A percentile compares a stretch with the other conserved stretches of the same genome.
These are phyloP conservation scores for Apophysomyces variabilis DNA, from an alignment of 371 early-diverging fungal species.

Conservation along the genomic window DNA sequence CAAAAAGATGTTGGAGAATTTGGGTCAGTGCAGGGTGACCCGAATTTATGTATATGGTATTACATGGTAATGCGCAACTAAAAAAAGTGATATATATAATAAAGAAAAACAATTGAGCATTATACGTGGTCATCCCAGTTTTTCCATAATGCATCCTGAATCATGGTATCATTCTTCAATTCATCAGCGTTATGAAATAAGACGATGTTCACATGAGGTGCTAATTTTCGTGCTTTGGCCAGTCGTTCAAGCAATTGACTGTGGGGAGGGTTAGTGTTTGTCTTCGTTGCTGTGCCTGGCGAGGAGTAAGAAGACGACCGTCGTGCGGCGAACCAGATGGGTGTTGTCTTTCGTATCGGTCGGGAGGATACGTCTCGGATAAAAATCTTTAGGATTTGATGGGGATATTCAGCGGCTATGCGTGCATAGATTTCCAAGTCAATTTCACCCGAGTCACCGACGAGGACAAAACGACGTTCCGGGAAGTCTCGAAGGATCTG, in stretches of 20 bases:
- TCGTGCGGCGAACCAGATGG: not conserved
- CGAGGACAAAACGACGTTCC: constrained; percentile 79
- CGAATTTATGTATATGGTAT: too few species aligned
- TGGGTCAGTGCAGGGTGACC: too few species aligned
- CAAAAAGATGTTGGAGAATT: too few species aligned
- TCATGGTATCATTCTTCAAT: constrained; percentile 29
- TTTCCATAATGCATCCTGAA: constrained; percentile 39
- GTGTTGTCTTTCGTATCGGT: not conserved
- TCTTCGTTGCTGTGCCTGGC: not conserved
- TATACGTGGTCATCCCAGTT: constrained; percentile 32
- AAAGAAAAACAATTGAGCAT: not conserved
- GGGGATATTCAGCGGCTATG: constrained; percentile 65
- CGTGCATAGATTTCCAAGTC: constrained; percentile 83
- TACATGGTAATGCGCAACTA: too few species aligned
- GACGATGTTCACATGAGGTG: constrained; percentile 32
- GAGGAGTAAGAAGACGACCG: not conserved
- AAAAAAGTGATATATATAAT: not conserved
- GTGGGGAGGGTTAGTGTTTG: not conserved
- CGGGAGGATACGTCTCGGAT: constrained; percentile 73
- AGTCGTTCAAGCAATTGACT: constrained; percentile 31
- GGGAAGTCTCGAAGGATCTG: constrained; percentile 76
- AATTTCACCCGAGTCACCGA: constrained; percentile 92
- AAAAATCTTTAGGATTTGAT: constrained; percentile 77
- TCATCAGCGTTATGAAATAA: constrained; percentile 37
- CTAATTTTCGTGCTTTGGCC: constrained; percentile 27